A percentile compares a stretch with the other conserved stretches of the same genome.
phyloP scores from a whole-genome alignment of 768 basidiomycete genomes.

The Sistotremastrum suecicum region DNA sequence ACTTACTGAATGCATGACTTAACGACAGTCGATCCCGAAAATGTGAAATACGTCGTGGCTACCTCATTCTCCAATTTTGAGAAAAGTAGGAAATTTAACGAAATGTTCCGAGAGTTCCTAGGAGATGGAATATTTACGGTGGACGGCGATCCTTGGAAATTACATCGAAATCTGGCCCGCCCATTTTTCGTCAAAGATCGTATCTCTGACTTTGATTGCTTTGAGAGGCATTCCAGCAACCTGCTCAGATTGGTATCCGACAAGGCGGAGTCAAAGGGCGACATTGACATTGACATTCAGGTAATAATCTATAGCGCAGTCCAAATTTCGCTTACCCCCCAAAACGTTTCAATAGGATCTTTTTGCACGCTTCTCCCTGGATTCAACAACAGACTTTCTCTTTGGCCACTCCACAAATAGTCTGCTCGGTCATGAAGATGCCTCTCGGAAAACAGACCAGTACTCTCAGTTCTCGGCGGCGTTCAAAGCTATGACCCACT shows the following conservation, averaged over 20 bases:
- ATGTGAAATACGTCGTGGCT: conserved; percentile 7
- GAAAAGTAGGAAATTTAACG: conserved; percentile 12
- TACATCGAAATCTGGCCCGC: conserved; percentile 28
- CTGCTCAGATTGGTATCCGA: conserved; percentile 8
- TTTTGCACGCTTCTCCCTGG: conserved; percentile 13
- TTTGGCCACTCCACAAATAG: conserved; percentile 9
- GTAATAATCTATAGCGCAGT: background rate
- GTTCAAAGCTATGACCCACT: conserved; percentile 3
- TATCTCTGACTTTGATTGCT: conserved; percentile 25
- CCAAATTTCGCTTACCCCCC: background rate
- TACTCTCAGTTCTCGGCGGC: conserved; percentile 6
- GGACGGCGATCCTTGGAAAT: conserved; percentile 18
- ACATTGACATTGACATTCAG: conserved; percentile 6
- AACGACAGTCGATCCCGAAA: conserved; percentile 9
- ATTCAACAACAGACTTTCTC: conserved; percentile 14
- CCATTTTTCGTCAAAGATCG: conserved; percentile 27
- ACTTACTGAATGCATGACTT: background rate
- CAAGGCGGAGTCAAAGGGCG: background rate
- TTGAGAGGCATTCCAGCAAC: conserved; percentile 20
- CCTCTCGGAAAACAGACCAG: background rate
- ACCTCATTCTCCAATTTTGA: conserved; percentile 10
- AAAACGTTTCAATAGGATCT: conserved; percentile 1
- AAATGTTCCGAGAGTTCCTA: conserved; percentile 13
- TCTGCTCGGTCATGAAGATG: background rate
- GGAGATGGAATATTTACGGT: conserved; percentile 15